Evolutionary conservation across 176 grass and related monocot species (phyloP), one percentile per base, ranked within the genome.

Genomic region (Triticum urartu): DNA sequence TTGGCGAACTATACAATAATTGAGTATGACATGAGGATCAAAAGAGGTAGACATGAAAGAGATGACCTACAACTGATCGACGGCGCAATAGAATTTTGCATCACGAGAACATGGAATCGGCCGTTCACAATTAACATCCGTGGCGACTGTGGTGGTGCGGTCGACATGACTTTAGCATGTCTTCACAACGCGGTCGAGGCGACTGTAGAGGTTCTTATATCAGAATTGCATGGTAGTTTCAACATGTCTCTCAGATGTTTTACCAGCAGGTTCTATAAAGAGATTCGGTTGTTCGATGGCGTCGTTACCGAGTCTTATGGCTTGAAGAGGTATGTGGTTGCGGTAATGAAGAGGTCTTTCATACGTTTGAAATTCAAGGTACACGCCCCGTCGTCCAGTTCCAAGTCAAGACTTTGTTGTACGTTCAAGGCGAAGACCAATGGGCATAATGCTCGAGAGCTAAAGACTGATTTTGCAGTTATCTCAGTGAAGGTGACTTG

Each of bases 1-100:
- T 52, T 52, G 14, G 48, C 48, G 48, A 52, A 52, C 48, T 2
- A 7, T 11, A 12, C 4, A 6, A 9, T 77, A 9, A 58, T 56
- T 28, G 48, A 77, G 21, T 77, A 77, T 35, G 75, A 77, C 48
- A 77, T 77, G 75, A 77, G 28, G 8, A 77, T 77, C 48, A 58
- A 77, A 13, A 77, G 3, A 35, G 75, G 48, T 15, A 15, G 18
- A n/a, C 74, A 35, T 1, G 48, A 77, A 58, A 11, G 9, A 21
- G 74, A 77, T 33, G 74, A 77, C 5, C 74, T 21, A 12, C 74
- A 77, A 11, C 2, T 75, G 6, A 26, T 75, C 11, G 43, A 75
- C 2, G 72, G 72, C 1, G 72, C 43, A 45, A 30, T 13, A 7
- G 3, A 1, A 0, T 3, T 75, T 7, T 15, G 5, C 48, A 17